Percentiles rank a stretch among this genome's conserved stretches.
Conservation (phyloP, 2,329 filamentous ascomycete genomes). For the Penicillium sp. region DNA sequence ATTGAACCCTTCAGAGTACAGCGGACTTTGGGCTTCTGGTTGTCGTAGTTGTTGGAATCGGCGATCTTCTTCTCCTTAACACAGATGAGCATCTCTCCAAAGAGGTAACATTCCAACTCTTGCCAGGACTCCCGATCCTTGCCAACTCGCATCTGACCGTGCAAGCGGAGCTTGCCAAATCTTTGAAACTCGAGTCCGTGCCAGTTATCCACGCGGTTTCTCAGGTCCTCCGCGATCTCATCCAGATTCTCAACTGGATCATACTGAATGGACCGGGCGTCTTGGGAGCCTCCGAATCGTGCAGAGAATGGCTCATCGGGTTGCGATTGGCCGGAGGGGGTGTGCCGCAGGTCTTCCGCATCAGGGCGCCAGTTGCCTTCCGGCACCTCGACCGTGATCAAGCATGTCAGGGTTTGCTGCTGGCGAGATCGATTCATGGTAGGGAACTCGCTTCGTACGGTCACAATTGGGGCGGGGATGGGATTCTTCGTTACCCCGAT, state of each 20-base stretch:
- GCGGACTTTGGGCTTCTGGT: conserved; percentile 66
- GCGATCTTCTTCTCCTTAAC: conserved; percentile 91
- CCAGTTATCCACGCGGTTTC: conserved; percentile 95
- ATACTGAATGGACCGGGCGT: conserved; percentile 68
- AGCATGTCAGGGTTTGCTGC: conserved; percentile 91
- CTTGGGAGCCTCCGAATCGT: conserved; percentile 47
- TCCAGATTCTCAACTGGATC: conserved; percentile 78
- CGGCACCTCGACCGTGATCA: conserved; percentile 91
- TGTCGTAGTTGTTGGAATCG: conserved; percentile 64
- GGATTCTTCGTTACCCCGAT: conserved; percentile 73
- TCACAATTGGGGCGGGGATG: conserved; percentile 89
- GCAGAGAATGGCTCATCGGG: conserved; percentile 59
- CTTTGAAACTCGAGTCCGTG: conserved; percentile 90
- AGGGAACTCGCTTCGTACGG: conserved; percentile 93
- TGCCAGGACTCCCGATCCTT: conserved; percentile 98
- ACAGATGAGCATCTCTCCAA: conserved; percentile 98
- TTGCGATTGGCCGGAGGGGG: conserved; percentile 55
- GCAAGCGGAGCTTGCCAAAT: conserved; percentile 88
- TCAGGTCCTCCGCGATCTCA: conserved; percentile 82
- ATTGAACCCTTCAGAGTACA: conserved; percentile 97
- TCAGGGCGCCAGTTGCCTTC: conserved; percentile 90
- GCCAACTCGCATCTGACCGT: conserved; percentile 87
- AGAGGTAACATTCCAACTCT: conserved; percentile 94
- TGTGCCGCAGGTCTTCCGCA: conserved; percentile 71
- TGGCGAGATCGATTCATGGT: conserved; percentile 89